Percentiles rank a stretch among this genome's conserved stretches.
Evolutionary conservation across 2,329 filamentous ascomycete genomes (phyloP).

Genomic region (Neonectria magnoliae): DNA sequence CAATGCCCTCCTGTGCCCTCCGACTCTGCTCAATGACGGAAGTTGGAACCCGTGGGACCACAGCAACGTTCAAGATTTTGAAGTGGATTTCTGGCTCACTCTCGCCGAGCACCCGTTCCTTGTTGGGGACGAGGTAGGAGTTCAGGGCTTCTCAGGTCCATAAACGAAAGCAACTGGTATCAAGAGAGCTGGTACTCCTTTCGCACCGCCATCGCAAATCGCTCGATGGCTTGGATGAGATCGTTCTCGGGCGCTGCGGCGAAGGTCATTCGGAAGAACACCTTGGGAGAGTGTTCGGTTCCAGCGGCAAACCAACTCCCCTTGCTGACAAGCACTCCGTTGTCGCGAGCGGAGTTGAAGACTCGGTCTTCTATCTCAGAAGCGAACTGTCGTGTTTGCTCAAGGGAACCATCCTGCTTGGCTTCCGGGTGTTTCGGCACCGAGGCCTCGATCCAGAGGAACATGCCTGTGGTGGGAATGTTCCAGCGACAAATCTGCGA

Average conservation of each 20-base stretch:
- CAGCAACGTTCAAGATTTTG: slow-evolving; percentile 9
- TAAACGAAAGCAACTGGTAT: background rate
- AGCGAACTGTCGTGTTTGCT: background rate
- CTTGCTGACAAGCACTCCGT: slow-evolving; percentile 10
- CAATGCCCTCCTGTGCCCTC: background rate
- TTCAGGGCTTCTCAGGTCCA: background rate
- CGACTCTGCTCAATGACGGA: background rate
- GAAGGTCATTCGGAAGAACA: slow-evolving; percentile 11
- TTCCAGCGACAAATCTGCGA: slow-evolving; percentile 77
- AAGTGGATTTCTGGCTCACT: slow-evolving; percentile 11
- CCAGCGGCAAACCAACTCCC: slow-evolving; percentile 16
- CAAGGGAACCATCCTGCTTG: background rate
- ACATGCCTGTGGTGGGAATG: slow-evolving; percentile 85
- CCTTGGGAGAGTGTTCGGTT: background rate
- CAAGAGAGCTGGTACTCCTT: background rate
- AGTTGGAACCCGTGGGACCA: slow-evolving; percentile 11
- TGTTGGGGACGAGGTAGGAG: slow-evolving; percentile 36
- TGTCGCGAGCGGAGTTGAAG: background rate
- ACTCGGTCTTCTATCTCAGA: slow-evolving; percentile 3
- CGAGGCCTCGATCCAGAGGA: slow-evolving; percentile 75
- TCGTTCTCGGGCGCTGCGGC: slow-evolving; percentile 3
- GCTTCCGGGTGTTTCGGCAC: slow-evolving; percentile 46
- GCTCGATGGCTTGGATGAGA: slow-evolving; percentile 5
- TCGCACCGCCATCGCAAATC: background rate
- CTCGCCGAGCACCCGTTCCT: slow-evolving; percentile 15